Evolutionary conservation across 306 rosid genomes (phyloP).

Genomic region (Castanea mollissima): DNA sequence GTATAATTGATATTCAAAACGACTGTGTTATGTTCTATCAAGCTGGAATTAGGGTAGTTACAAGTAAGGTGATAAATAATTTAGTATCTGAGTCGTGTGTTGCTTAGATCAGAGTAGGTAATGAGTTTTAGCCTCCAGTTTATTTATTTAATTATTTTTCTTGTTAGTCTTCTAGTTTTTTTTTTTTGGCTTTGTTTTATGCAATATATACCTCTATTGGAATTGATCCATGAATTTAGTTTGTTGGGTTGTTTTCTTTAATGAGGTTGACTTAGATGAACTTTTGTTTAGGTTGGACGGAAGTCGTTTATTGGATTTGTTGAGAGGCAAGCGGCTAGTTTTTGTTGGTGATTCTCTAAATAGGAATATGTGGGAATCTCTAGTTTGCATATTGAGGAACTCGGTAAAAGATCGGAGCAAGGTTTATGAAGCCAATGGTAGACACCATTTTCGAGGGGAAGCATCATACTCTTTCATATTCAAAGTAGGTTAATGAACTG

Average conservation of each 20-base stretch:
- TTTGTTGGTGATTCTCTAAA: conserved; percentile 98
- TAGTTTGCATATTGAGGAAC: conserved; percentile 80
- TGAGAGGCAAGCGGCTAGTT: conserved; percentile 77
- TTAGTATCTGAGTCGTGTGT: not conserved
- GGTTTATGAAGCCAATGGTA: conserved; percentile 83
- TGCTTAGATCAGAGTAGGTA: not conserved
- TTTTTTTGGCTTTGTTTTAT: conserved; percentile 4
- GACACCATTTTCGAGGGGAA: conserved; percentile 76
- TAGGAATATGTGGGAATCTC: conserved; percentile 98
- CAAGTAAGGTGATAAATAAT: not conserved
- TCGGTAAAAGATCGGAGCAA: conserved; percentile 54
- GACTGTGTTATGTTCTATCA: not conserved
- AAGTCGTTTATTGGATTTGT: conserved; percentile 56
- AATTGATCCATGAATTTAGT: not conserved
- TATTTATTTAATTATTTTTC: not conserved
- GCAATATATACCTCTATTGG: not conserved
- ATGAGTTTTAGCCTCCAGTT: not conserved
- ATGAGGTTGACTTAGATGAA: not conserved
- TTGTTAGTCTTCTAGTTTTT: not conserved
- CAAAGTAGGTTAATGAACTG: conserved; percentile 40
- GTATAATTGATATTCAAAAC: not conserved
- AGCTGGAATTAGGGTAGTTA: not conserved
- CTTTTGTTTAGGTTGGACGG: conserved; percentile 61
- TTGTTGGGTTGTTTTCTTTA: conserved; percentile 6
- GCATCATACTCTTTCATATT: conserved; percentile 84